A percentile compares a stretch with the other conserved stretches of the same genome.
Conservation (phyloP, 805 yeast species). For the Candida ascalaphidarum region DNA sequence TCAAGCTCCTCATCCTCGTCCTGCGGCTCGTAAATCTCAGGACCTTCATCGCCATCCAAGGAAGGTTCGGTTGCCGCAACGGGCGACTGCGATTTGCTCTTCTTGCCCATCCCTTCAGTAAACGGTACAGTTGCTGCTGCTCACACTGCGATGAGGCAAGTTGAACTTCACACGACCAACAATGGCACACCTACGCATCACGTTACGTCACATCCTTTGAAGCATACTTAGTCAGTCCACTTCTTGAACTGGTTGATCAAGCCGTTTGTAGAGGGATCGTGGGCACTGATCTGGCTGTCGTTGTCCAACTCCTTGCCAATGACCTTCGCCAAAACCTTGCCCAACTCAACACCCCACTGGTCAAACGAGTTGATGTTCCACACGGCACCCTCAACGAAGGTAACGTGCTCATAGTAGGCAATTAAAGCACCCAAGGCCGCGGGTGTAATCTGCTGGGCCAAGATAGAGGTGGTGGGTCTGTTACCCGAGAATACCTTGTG, state of each 20-base stretch:
- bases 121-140: too few species aligned
- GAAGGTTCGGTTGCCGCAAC: too few species aligned
- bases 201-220: too few species aligned
- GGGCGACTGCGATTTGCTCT: too few species aligned
- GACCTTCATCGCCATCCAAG: slow-evolving; percentile 3
- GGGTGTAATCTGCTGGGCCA: slow-evolving; percentile 94
- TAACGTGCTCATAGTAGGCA: slow-evolving; percentile 95
- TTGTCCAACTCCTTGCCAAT: slow-evolving; percentile 84
- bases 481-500: slow-evolving; percentile 97
- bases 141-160: too few species aligned
- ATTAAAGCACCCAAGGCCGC: slow-evolving; percentile 93
- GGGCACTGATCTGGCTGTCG: slow-evolving; percentile 44
- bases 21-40: slow-evolving; percentile 2
- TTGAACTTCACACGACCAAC: too few species aligned
- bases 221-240: slow-evolving; percentile 48
- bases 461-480: slow-evolving; percentile 97
- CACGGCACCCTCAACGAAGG: slow-evolving; percentile 97
- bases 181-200: too few species aligned
- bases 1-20: slow-evolving; percentile 26
- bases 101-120: too few species aligned
- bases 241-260: slow-evolving; percentile 92
- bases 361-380: slow-evolving; percentile 99
- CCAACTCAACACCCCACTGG: slow-evolving; percentile 99
- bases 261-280: slow-evolving; percentile 87
- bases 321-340: slow-evolving; percentile 94